Base-by-base conservation (phyloP, 2,329 filamentous ascomycete genomes). In the Epichloe bromicola region DNA sequence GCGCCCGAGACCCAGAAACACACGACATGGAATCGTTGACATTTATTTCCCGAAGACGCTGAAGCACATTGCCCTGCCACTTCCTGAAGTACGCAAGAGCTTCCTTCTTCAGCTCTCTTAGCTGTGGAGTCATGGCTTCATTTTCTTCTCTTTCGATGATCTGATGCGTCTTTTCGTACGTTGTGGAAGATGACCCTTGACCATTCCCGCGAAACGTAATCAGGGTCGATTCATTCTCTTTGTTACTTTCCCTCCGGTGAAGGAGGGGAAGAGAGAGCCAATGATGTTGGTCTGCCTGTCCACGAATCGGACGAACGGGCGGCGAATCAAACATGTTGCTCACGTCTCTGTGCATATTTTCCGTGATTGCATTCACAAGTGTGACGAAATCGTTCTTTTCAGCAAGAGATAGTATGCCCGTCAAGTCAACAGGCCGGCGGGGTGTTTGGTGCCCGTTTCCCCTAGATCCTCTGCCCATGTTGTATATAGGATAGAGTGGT, bases 41-140 rank as follows among this genome's bases (percentile, higher is more conserved):
- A 41, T 76, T 74, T 17, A 89, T 75, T 37, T 93, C 84, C 17
- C 81, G 79, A 23, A 95, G 71, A 14, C 89, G 79, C 51, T 79
- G 75, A 40, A 87, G 70, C 10, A 95, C 78, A 12, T 74, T 72
- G 5, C 80, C 74, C 59, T 87, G 79, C 91, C 91, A 97, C 56
- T 88, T 84, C 52, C 85, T 81, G 62, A 91, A 95, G 62, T 84
- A 82, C 6, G 74, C 69, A 5, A 94, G 63, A 2, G 82, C 76
- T 50, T 85, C 82, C 55, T 78, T 80, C 69, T 82, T 89, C 59
- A 89, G 67, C 58, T 87, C 83, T 52, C 75, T 69, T 54, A 84
- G 74, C 52, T 73, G 67, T 4, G 70, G 66, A 36, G 66, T 69
- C 51, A 72, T 68, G 20, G 63, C 56, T 38, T 64, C 62, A 15